Percentiles rank a stretch among this genome's conserved stretches.
Evolutionary conservation across 176 grass and related monocot genomes (phyloP).

Genomic region (Lolium multiflorum): DNA sequence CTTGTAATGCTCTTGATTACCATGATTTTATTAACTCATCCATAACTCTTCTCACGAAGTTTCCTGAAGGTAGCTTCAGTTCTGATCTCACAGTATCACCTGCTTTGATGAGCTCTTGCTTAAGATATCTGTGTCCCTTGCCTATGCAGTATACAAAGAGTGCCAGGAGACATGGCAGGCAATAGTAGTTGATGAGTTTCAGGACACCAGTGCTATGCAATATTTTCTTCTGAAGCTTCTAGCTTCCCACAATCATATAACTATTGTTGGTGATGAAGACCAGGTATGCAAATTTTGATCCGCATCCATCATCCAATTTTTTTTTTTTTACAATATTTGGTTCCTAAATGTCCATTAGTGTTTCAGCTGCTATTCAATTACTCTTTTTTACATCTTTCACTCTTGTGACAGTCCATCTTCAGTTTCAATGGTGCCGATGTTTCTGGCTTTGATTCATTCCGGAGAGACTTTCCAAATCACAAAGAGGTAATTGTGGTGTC

Average conservation of each 20-base stretch:
- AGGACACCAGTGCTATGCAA: slow-evolving; percentile 98
- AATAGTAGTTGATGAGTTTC: slow-evolving; percentile 96
- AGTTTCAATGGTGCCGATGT: slow-evolving; percentile 95
- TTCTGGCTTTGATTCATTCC: slow-evolving; percentile 96
- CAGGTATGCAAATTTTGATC: slow-evolving; percentile 61
- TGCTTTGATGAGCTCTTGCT: slow-evolving; percentile 26
- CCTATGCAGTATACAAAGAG: slow-evolving; percentile 72
- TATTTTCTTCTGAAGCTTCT: slow-evolving; percentile 83
- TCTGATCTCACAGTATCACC: slow-evolving; percentile 16
- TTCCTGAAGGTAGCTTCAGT: slow-evolving; percentile 75
- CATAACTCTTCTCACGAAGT: slow-evolving; percentile 76
- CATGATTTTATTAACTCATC: slow-evolving; percentile 96
- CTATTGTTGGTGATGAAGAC: slow-evolving; percentile 96
- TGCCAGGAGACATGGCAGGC: slow-evolving; percentile 84
- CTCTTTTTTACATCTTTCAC: slow-evolving; percentile 35
- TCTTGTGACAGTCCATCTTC: slow-evolving; percentile 89
- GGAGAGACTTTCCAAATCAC: slow-evolving; percentile 86
- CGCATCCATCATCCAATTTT: slow-evolving; percentile 39
- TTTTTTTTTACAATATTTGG: slow-evolving; percentile 27
- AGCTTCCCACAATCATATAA: slow-evolving; percentile 86
- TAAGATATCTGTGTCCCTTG: slow-evolving; percentile 20
- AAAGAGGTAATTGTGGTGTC: slow-evolving; percentile 65
- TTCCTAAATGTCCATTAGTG: slow-evolving; percentile 26
- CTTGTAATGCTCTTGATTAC: slow-evolving; percentile 95
- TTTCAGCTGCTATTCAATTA: slow-evolving; percentile 34